phyloP scores from a whole-genome alignment of 345 rosid species.

The Rhodomyrtus tomentosa region DNA sequence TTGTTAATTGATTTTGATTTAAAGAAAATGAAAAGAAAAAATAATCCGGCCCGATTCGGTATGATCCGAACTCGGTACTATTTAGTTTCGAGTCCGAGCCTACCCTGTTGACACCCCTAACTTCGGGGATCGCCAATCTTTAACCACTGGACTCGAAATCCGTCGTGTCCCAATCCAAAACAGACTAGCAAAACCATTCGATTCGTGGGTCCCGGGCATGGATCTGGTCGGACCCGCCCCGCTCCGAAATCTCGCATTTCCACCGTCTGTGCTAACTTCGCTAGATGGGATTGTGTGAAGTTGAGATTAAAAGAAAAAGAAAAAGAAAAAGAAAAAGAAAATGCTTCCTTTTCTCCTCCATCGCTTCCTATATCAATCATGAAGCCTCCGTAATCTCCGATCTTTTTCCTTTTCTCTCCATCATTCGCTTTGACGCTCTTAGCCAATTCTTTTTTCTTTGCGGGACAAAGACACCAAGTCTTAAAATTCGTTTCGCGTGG shows the following conservation, averaged over 20 bases:
- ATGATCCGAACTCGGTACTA: too few species aligned
- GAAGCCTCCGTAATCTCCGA: background rate
- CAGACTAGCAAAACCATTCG: background rate
- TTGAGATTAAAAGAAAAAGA: background rate
- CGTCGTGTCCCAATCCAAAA: background rate
- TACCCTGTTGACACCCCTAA: too few species aligned
- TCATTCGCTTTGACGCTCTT: background rate
- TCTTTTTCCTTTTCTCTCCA: background rate
- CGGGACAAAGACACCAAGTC: too few species aligned
- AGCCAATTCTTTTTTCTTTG: background rate
- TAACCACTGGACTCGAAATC: background rate
- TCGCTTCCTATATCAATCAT: background rate
- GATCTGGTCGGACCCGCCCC: background rate
- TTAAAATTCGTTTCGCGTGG: background rate
- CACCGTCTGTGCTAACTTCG: background rate
- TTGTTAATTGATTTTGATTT: too few species aligned
- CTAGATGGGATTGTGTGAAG: background rate
- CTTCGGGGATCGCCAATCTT: background rate
- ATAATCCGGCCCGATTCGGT: too few species aligned
- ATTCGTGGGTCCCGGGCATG: background rate
- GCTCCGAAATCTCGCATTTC: background rate
- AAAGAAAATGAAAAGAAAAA: too few species aligned
- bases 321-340: too few species aligned
- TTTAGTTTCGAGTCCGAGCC: too few species aligned
- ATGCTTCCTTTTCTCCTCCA: background rate